Base-by-base conservation (phyloP, 768 basidiomycete genomes). In the Kwoniella bestiolae region DNA sequence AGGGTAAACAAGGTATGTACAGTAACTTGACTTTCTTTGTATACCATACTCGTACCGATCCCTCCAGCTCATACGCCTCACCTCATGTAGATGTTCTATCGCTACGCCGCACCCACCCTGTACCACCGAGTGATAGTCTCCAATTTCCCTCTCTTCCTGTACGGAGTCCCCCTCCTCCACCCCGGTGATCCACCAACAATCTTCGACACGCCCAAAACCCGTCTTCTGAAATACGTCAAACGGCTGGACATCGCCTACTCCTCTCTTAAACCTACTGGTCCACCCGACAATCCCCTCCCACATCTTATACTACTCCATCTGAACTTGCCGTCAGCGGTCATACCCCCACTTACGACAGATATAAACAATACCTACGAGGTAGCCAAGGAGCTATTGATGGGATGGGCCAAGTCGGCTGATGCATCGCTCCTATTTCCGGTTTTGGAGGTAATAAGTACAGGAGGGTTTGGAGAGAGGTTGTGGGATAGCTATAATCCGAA, bases 1-100 rank as follows among this genome's bases (percentile, higher is more conserved):
- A 58, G 57, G 28, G 57, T 58, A 5, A 29, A 28, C 57, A 58
- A 58, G 57, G 57, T 58, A 44, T 31, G 57, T 32, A n/a, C n/a
- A n/a, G n/a, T n/a, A n/a, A n/a, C n/a, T 3, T 2, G 25, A 25
- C 8, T 0, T 57, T 18, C 9, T 14, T 25, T n/a, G 11, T 9
- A 35, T 34, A 21, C 31, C 55, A n/a, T n/a, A n/a, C n/a, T n/a
- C n/a, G n/a, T n/a, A n/a, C n/a, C 55, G 41, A 23, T 23, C 32
- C 21, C 55, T 41, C 11, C 2, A 56, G 35, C 34, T 12, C 26
- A 11, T 7, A 6, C 14, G 14, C 29, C 14, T 26, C 8, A 12
- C 25, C 25, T 4, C 28, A 8, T 25, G 12, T 25, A 58, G 57
- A n/a, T 31, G 41, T 47, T 58, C 44, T 47, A 58, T 5, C 23